Evolutionary conservation across 164 flowering plant species (phyloP).

Genomic region (Houttuynia cordata): DNA sequence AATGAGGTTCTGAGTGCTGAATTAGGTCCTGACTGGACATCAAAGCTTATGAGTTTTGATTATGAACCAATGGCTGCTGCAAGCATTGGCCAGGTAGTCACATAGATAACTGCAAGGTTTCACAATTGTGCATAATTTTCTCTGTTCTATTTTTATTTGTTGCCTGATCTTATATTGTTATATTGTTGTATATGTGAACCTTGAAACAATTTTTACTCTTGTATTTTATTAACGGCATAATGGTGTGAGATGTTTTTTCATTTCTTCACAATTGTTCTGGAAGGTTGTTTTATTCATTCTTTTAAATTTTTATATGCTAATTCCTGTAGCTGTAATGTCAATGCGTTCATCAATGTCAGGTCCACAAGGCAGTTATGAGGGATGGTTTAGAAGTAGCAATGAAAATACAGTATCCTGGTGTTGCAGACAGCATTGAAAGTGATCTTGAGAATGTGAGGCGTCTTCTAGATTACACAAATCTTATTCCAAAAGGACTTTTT

Average conservation of each 20-base stretch:
- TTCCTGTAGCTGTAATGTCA: not conserved
- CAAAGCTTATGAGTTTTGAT: constrained; percentile 79
- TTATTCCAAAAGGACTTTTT: constrained; percentile 82
- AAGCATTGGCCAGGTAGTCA: constrained; percentile 91
- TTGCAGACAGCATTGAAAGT: constrained; percentile 98
- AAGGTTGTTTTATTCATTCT: too few species aligned
- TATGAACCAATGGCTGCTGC: constrained; percentile 99
- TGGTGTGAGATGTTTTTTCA: too few species aligned
- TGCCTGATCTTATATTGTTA: too few species aligned
- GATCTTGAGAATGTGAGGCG: constrained; percentile 85
- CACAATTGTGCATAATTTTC: not conserved
- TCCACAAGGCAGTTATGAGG: constrained; percentile 77
- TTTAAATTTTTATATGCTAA: too few species aligned
- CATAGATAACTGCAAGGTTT: not conserved
- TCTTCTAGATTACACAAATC: constrained; percentile 70
- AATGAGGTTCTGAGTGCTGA: constrained; percentile 84
- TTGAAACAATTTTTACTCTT: too few species aligned
- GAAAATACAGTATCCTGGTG: constrained; percentile 99
- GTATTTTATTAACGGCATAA: too few species aligned
- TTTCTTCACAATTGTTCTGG: too few species aligned
- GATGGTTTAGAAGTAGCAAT: constrained; percentile 81
- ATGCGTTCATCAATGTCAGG: constrained; percentile 32
- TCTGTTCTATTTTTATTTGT: not conserved
- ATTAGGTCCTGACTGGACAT: constrained; percentile 74
- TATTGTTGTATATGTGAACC: too few species aligned